phyloP scores from a whole-genome alignment of 1,284 basidiomycete genomes.

The Marasmius fiardii region DNA sequence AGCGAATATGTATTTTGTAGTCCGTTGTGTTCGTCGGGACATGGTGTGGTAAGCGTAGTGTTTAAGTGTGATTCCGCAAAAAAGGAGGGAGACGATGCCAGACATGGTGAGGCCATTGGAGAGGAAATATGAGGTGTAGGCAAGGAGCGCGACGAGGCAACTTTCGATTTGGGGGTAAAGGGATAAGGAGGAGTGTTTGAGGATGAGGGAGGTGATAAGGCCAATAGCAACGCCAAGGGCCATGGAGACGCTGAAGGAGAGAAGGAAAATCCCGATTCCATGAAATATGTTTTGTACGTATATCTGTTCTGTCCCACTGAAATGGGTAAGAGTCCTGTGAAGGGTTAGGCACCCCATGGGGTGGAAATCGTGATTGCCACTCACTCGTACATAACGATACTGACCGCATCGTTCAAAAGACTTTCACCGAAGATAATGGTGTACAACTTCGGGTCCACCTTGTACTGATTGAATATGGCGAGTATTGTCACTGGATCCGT shows the following conservation, averaged over 20 bases:
- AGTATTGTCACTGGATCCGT: slow-evolving; percentile 99
- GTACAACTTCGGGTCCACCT: slow-evolving; percentile 98
- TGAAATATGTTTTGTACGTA: slow-evolving; percentile 90
- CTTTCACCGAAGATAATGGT: slow-evolving; percentile 98
- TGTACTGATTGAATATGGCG: slow-evolving; percentile 98
- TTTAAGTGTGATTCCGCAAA: slow-evolving; percentile 99
- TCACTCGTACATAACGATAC: slow-evolving; percentile 99
- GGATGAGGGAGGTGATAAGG: slow-evolving; percentile 84
- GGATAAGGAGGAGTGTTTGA: slow-evolving; percentile 91
- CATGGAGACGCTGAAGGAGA: slow-evolving; percentile 95
- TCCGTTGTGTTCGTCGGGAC: slow-evolving; percentile 91
- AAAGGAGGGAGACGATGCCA: slow-evolving; percentile 96
- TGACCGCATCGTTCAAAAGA: slow-evolving; percentile 97
- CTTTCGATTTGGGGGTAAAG: slow-evolving; percentile 92
- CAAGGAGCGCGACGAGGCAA: slow-evolving; percentile 90
- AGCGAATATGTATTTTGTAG: slow-evolving; percentile 94
- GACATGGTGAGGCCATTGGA: slow-evolving; percentile 94
- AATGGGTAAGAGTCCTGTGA: slow-evolving; percentile 82
- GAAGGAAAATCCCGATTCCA: slow-evolving; percentile 93
- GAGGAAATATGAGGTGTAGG: slow-evolving; percentile 99
- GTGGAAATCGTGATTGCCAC: slow-evolving; percentile 33
- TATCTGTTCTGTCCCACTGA: slow-evolving; percentile 83
- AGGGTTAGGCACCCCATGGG: background rate
- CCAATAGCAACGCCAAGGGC: slow-evolving; percentile 91
- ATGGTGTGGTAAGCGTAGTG: slow-evolving; percentile 99